A percentile compares a stretch with the other conserved stretches of the same genome.
Evolutionary conservation across 2,329 filamentous ascomycete genomes (phyloP).

Genomic region (Penicillium decumbens): DNA sequence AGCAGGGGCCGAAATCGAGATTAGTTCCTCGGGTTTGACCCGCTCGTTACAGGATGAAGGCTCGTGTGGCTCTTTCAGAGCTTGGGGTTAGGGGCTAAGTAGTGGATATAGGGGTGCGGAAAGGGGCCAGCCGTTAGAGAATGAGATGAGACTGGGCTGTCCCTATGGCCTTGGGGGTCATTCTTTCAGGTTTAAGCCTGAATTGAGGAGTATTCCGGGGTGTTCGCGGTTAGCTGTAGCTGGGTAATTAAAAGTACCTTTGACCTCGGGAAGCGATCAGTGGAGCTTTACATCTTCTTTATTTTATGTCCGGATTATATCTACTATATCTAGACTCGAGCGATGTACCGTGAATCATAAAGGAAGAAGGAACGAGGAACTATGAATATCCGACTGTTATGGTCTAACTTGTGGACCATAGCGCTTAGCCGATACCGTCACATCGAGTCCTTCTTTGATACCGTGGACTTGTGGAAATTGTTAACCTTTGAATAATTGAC

Average conservation of each 20-base stretch:
- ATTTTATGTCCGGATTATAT: not conserved
- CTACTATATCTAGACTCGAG: no score
- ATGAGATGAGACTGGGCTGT: not conserved
- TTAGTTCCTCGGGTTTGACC: not conserved
- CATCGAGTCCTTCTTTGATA: not conserved
- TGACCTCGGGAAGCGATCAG: no score
- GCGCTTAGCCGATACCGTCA: not conserved
- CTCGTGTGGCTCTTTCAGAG: slow-evolving; percentile 2
- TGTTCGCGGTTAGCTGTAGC: not conserved
- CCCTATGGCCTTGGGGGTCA: not conserved
- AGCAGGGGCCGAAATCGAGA: slow-evolving; percentile 3
- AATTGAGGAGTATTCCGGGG: not conserved
- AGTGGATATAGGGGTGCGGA: not conserved
- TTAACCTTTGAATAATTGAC: no score
- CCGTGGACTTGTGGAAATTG: not conserved
- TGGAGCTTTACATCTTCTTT: no score
- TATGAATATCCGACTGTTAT: not conserved
- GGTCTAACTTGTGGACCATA: not conserved
- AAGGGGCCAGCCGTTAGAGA: not conserved
- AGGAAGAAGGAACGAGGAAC: no score
- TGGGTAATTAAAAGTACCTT: not conserved
- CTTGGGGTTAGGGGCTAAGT: not conserved
- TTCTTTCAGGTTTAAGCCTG: not conserved
- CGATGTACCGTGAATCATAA: not conserved
- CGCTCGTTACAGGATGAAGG: not conserved